Evolutionary conservation across 2,329 filamentous ascomycete species (phyloP), one percentile per base, ranked within the genome.

Genomic region (Hortaea sp.): DNA sequence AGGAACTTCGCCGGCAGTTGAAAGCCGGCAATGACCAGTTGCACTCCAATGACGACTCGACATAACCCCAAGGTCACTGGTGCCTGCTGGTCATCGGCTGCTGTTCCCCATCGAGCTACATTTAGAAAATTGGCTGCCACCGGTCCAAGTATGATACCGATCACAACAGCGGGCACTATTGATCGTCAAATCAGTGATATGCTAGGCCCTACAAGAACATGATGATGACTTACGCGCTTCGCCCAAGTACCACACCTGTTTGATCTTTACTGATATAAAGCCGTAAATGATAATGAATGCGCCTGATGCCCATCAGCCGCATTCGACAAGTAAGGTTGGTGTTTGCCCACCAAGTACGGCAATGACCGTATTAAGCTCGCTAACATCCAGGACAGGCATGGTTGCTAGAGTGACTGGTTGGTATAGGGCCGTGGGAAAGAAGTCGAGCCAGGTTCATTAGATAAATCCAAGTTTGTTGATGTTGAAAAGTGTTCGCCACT

Each of bases 251-350:
- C 85, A 88, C 46, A 79, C 82, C 68, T 94, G 88, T 62, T 94
- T 94, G 63, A 85, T 76, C 27, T 94, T 74, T 61, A 86, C 92
- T 1, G 87, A 94, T 0, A 94, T 85, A 31, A 94, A 69, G 5
- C 86, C 88, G 59, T 92, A 94, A 6, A 90, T 56, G 0, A 85
- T 86, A 49, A 94, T 80, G 67, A 90, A 95, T 1, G 85, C 87
- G 10, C 32, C 32, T 35, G 32, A n/a, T 9, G 32, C 32, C n/a
- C 32, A 35, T 35, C 32, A 35, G 32, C n/a, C 32, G 32, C n/a
- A 35, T 35, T 35, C 32, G 32, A 35, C 7, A 9, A 35, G 32
- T 35, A n/a, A 35, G 32, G n/a, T 35, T 35, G 7, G 32, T 35
- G 32, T 35, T n/a, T 35, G 7, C 32, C 32, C 32, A 35, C 88